Base-by-base conservation (phyloP, 345 rosid genomes). In the Eucalyptus globulus region DNA sequence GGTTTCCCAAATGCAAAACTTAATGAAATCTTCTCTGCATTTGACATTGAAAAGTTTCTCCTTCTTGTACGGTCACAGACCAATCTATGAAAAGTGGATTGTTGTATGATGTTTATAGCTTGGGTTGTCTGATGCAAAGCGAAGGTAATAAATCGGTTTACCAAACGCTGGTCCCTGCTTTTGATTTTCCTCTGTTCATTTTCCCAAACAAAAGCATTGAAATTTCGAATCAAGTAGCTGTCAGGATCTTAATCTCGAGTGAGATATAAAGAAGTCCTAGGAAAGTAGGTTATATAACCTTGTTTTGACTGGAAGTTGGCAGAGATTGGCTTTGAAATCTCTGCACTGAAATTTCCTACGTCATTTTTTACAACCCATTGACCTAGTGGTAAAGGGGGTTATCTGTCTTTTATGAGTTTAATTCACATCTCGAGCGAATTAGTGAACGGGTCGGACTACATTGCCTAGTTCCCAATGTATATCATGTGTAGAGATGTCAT, bases 401-500 rank as follows among this genome's bases (percentile, higher is more conserved):
- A 16, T 16, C 21, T 3, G 83, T 5, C 45, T 72, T 21, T 19
- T 3, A 11, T 0, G 14, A 72, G 45, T 72, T 37, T 21, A 7
- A 76, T 37, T 37, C 14, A 6, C 5, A 1, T 72, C 24, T 2
- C 5, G 1, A 72, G 4, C 4, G 6, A 76, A 76, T 9, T 7
- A 40, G 2, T 21, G 8, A 37, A 76, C 5, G 7, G 15, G 27
- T 40, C 47, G 1, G 11, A 26, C 4, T 24, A 3, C 1, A 12
- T 72, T 72, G 27, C 11, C 27, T 76, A 21, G 47, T 76, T 40
- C 1, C 7, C 2, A 43, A 24, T 1, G 4, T 37, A 40, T 21
- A 21, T 72, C 5, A 4, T 2, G 2, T 72, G 14, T 14, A 72
- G 45, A 37, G 83, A 31, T 13, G 22, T 72, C 45, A 1, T 6